Conservation (phyloP, 768 basidiomycete genomes). For the Auriscalpium microsporum region DNA sequence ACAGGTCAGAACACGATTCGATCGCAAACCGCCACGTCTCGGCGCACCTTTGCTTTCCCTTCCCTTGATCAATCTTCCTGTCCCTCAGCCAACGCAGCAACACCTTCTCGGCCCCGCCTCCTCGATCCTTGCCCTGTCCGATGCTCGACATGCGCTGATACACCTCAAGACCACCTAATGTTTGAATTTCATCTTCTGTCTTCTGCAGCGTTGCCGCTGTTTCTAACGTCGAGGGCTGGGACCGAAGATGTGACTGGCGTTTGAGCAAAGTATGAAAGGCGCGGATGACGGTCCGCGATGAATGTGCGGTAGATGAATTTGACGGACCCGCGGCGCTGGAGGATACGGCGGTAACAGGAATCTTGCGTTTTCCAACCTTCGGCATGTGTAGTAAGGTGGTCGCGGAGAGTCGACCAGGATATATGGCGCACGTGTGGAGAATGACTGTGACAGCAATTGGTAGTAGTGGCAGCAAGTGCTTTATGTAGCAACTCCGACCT, state of each 20-base stretch:
- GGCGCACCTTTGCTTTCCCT: constrained; percentile 25
- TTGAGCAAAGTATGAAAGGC: constrained; percentile 77
- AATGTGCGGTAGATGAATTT: constrained; percentile 45
- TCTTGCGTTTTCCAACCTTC: constrained; percentile 36
- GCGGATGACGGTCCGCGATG: constrained; percentile 68
- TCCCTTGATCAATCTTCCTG: constrained; percentile 13
- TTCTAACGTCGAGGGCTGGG: constrained; percentile 12
- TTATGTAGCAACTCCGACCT: too few relatives aligned
- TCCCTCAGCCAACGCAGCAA: constrained; percentile 63
- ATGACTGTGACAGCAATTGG: too few relatives aligned
- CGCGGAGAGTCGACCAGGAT: too few relatives aligned
- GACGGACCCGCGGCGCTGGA: constrained; percentile 10
- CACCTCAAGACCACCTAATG: constrained; percentile 66
- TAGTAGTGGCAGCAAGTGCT: too few relatives aligned
- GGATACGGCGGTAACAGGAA: constrained; percentile 29
- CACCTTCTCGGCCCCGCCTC: constrained; percentile 82
- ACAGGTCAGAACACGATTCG: neutral
- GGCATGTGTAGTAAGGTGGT: constrained; percentile 25
- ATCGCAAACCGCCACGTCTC: neutral
- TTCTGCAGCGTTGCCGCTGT: constrained; percentile 32
- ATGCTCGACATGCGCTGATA: constrained; percentile 81
- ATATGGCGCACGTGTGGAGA: too few relatives aligned
- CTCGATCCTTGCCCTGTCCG: constrained; percentile 74
- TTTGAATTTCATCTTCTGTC: constrained; percentile 54
- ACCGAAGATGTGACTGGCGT: constrained; percentile 46